These are phyloP conservation scores for Barnettozyma sucrosica DNA, from an alignment of 805 yeast genomes.

Conservation along the genomic window DNA sequence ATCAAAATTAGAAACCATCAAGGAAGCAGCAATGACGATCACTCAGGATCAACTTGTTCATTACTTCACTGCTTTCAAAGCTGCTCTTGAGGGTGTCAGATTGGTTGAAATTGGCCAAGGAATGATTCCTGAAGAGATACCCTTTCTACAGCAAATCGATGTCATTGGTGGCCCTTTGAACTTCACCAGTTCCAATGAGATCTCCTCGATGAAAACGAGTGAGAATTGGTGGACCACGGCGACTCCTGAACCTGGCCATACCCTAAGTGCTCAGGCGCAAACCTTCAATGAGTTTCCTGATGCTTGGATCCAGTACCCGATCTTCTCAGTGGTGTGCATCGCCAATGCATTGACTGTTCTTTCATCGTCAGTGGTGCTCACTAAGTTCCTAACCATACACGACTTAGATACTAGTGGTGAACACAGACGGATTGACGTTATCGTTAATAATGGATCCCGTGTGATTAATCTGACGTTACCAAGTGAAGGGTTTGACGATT, in stretches of 20 bases:
- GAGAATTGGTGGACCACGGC: conserved; percentile 26
- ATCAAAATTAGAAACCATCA: conserved; percentile 20
- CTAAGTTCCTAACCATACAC: conserved; percentile 18
- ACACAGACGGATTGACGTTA: conserved; percentile 7
- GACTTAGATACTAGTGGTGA: conserved; percentile 4
- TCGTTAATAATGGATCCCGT: conserved; percentile 9
- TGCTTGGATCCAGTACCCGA: conserved; percentile 37
- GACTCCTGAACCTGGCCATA: conserved; percentile 19
- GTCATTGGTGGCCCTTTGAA: conserved; percentile 29
- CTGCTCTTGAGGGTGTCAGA: conserved; percentile 29
- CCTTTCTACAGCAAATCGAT: conserved; percentile 17
- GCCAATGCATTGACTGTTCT: conserved; percentile 29
- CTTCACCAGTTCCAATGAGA: conserved; percentile 22
- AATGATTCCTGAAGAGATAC: conserved; percentile 23
- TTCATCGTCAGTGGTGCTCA: conserved; percentile 26
- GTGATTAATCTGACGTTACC: conserved; percentile 12
- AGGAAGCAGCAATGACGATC: conserved; percentile 10
- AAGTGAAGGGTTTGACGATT: conserved; percentile 1
- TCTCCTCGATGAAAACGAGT: conserved; percentile 16
- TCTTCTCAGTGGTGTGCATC: conserved; percentile 26
- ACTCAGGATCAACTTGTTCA: conserved; percentile 27
- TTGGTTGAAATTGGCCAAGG: conserved; percentile 38
- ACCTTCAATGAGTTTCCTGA: conserved; percentile 27
- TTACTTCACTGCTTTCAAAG: conserved; percentile 26
- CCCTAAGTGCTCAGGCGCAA: conserved; percentile 18